Base-by-base conservation (phyloP, 2,329 filamentous ascomycete species). In the Metarhizium anisopliae region DNA sequence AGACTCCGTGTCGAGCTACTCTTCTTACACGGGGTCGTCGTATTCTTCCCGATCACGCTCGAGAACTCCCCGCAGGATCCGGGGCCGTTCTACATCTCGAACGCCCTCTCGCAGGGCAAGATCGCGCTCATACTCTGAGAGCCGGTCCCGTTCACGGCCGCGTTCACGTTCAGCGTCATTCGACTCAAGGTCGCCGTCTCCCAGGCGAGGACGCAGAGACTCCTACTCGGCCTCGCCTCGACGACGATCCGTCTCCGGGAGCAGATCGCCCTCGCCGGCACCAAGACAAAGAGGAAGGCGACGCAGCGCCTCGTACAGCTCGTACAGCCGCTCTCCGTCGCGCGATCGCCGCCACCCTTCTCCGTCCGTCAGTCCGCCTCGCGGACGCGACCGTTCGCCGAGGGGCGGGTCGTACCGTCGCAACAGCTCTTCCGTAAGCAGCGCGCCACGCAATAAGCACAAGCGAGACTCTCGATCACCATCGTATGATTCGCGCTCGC, bases 1-100 rank as follows among this genome's bases (percentile, higher is more conserved):
- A 0, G 86, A 89, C 50, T 90, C 86, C 0, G 83, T 85, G 10
- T 90, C 86, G 8, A 90, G 87, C 71, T 93, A 91, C 67, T 90
- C 86, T 0, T 90, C 87, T 20, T 89, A 89, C 66, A 82, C 57
- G 7, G 57, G 59, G 13, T 60, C 59, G 6, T 60, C 58, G 11
- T 59, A 55, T 32, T 60, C 58, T n/a, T 57, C 53, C 13, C 53
- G 56, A 11, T 56, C 56, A 25, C 56, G 58, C 8, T 59, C 58
- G 14, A 53, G 58, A 45, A 54, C 49, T n/a, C 51, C 47, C 8
- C 45, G 29, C n/a, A 40, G 53, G 20, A 51, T 54, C 20, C 50
- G 56, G 8, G 58, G 52, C 13, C 55, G 59, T n/a, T 59, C 59
- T 43, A 38, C 36, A 3, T 56, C 59, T 42, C 50, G 59, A 40